These are phyloP conservation scores for Cutaneotrichosporon cavernicola DNA, from an alignment of 1,284 basidiomycete species.

Conservation along the genomic window DNA sequence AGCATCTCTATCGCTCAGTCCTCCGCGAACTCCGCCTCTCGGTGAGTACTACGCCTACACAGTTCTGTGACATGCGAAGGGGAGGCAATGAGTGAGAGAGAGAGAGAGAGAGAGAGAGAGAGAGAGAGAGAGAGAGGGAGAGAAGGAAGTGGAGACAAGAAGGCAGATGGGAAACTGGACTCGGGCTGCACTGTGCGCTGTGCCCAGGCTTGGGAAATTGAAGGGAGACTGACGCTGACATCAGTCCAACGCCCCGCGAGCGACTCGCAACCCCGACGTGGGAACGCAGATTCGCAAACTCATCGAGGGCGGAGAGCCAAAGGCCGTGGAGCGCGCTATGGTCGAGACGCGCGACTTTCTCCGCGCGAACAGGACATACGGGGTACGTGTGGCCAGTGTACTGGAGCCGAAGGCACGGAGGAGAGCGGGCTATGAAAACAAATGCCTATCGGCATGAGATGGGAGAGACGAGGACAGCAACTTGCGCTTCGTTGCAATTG, in stretches of 20 bases:
- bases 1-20: slow-evolving; percentile 48
- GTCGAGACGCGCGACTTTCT: slow-evolving; percentile 71
- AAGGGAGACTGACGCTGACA: neutral
- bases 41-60: slow-evolving; percentile 34
- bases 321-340: slow-evolving; percentile 56
- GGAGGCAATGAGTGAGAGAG: no score
- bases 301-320: slow-evolving; percentile 46
- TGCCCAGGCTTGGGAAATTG: no score
- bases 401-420: neutral
- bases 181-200: no score
- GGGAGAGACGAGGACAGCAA: neutral
- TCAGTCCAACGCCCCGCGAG: slow-evolving; percentile 56
- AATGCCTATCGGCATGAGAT: neutral
- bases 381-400: slow-evolving; percentile 50
- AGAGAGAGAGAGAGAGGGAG: neutral
- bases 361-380: slow-evolving; percentile 64
- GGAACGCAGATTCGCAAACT: slow-evolving; percentile 62
- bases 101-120: neutral
- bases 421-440: neutral
- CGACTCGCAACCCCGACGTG: slow-evolving; percentile 57
- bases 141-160: no score
- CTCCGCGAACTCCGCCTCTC: slow-evolving; percentile 49
- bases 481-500: no score
- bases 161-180: no score
- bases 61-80: no score